Base-by-base conservation (phyloP, 2,329 filamentous ascomycete genomes). In the Laburnicola sp. region DNA sequence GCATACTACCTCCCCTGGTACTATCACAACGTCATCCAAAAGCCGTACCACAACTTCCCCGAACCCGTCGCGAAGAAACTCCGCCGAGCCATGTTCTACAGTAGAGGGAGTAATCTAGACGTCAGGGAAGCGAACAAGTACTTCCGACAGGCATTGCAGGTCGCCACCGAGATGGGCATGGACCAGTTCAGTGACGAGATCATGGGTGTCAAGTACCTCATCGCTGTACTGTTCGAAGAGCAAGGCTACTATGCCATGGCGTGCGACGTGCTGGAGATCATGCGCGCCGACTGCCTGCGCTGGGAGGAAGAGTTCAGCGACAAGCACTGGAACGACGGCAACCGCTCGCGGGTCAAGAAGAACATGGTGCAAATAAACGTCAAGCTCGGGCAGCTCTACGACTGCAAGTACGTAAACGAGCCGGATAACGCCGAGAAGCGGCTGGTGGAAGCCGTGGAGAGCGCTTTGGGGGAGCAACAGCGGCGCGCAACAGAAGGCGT, bases 101-200 rank as follows among this genome's bases (percentile, higher is more conserved):
- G 94, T 65, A 64, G 66, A 25, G 68, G 66, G 21, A 83, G 87
- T 57, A 80, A 84, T 34, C 81, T 88, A 3, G 87, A 96, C 52
- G 85, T 89, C 2, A 82, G 87, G 51, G 81, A 88, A 48, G 92
- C 93, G 0, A 78, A 95, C 52, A 88, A 90, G 60, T 90, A 90
- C 71, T 97, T 96, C 71, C 86, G 86, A 63, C 82, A 88, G 58
- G 91, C 92, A 2, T 78, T 97, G 50, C 79, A 86, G 56, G 80
- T 87, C 45, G 91, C 91, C 50, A 77, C 85, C 43, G 85, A 90
- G 64, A 68, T 88, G 44, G 85, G 86, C 0, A 83, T 99, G 76
- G 91, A 97, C 67, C 90, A 89, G 0, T 95, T 92, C 69, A 92
- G 89, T 3, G 89, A 97, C 62, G 92, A 97, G 70, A 86, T 97